Evolutionary conservation across 208 protist species (phyloP).

Genomic region (Trypanosoma caninum): DNA sequence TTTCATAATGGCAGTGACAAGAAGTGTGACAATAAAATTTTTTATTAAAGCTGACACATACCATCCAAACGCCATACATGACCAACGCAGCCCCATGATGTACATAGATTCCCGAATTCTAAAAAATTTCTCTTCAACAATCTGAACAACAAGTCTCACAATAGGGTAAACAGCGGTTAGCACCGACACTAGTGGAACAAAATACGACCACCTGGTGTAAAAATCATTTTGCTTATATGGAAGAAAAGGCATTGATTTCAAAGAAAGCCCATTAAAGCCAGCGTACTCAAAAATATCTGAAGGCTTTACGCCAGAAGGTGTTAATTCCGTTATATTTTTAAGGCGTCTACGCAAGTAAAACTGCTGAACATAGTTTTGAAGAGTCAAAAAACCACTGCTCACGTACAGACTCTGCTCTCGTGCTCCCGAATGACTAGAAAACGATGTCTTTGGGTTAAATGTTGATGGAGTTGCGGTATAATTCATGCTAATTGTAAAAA

Average conservation of each 20-base stretch:
- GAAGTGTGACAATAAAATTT: constrained; percentile 52
- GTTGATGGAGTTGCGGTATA: constrained; percentile 77
- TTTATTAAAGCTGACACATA: constrained; percentile 52
- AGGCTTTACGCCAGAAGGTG: constrained; percentile 11
- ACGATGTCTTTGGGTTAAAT: constrained; percentile 26
- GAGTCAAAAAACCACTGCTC: constrained; percentile 74
- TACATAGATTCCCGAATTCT: constrained; percentile 83
- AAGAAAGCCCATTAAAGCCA: constrained; percentile 29
- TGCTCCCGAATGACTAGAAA: constrained; percentile 25
- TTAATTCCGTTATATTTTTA: constrained; percentile 1
- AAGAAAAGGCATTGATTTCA: constrained; percentile 60
- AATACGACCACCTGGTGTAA: constrained; percentile 54
- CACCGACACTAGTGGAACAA: constrained; percentile 71
- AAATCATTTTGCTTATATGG: constrained; percentile 46
- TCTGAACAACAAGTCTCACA: constrained; percentile 50
- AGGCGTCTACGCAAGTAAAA: constrained; percentile 39
- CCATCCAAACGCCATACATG: constrained; percentile 69
- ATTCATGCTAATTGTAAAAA: constrained; percentile 88
- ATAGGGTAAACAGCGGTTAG: constrained; percentile 73
- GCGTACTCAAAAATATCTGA: constrained; percentile 35
- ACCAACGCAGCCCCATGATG: constrained; percentile 83
- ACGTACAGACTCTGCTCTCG: constrained; percentile 63
- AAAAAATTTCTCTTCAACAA: constrained; percentile 79
- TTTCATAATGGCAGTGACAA: constrained; percentile 51
- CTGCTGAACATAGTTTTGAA: constrained; percentile 68